Evolutionary conservation across 2,329 filamentous ascomycete species (phyloP).

Genomic region (Aspergillus sp.): DNA sequence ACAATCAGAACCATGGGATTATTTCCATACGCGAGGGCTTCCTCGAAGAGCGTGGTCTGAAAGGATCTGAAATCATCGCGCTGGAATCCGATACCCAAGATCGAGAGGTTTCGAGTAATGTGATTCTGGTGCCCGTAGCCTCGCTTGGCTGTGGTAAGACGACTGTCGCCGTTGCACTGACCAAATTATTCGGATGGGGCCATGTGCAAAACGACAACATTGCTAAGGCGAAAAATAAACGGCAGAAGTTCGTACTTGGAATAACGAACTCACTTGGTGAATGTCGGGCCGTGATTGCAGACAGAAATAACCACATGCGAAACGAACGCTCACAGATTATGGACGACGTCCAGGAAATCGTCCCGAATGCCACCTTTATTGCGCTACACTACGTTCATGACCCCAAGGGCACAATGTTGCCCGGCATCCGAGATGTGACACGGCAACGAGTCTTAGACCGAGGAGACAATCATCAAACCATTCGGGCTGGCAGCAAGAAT

Average conservation of each 20-base stretch:
- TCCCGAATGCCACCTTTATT: slow-evolving; percentile 62
- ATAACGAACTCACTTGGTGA: slow-evolving; percentile 58
- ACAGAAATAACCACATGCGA: slow-evolving; percentile 86
- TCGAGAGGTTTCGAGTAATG: slow-evolving; percentile 51
- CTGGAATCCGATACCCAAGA: slow-evolving; percentile 46
- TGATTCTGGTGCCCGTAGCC: slow-evolving; percentile 82
- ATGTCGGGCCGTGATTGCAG: slow-evolving; percentile 70
- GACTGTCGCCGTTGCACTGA: slow-evolving; percentile 73
- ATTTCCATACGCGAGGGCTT: slow-evolving; percentile 87
- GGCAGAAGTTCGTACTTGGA: slow-evolving; percentile 66
- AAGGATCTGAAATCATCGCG: slow-evolving; percentile 82
- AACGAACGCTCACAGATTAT: slow-evolving; percentile 85
- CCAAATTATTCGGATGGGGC: slow-evolving; percentile 79
- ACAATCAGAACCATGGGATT: slow-evolving; percentile 87
- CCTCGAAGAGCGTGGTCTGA: slow-evolving; percentile 70
- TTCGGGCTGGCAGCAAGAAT: slow-evolving; percentile 71
- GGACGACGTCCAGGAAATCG: slow-evolving; percentile 58
- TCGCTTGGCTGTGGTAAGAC: slow-evolving; percentile 97
- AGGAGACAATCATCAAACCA: slow-evolving; percentile 96
- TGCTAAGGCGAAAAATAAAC: slow-evolving; percentile 62
- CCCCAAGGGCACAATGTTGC: slow-evolving; percentile 50
- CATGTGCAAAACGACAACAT: slow-evolving; percentile 98
- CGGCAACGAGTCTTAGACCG: slow-evolving; percentile 70
- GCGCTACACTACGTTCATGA: slow-evolving; percentile 85
- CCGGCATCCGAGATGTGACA: slow-evolving; percentile 65